Conservation (phyloP, 352 stramenopile species). For the Hyphochytrium catenoides region DNA sequence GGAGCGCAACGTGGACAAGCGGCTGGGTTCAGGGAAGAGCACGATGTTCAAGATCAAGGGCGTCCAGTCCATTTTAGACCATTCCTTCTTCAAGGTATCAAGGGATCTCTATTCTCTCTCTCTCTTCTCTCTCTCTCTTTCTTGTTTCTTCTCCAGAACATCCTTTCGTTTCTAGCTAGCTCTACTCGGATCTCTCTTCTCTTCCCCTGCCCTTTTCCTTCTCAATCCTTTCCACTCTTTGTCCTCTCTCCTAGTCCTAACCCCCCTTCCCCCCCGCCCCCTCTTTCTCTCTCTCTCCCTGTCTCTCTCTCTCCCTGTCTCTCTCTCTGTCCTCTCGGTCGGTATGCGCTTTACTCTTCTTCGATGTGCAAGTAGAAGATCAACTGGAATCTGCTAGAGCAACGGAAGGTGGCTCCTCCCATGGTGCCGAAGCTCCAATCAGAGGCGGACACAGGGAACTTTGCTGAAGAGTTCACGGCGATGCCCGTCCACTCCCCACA, state of each 20-base stretch:
- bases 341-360: not conserved
- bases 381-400: constrained; percentile 76
- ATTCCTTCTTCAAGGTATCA: constrained; percentile 81
- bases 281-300: too few relatives aligned
- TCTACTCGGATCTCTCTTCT: too few relatives aligned
- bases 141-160: too few relatives aligned
- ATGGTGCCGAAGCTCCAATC: constrained; percentile 61
- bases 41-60: constrained; percentile 96
- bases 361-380: constrained; percentile 20
- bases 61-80: constrained; percentile 82
- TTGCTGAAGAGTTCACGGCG: constrained; percentile 71
- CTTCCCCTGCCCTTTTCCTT: not conserved
- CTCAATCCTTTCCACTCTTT: not conserved
- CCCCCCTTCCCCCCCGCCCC: too few relatives aligned
- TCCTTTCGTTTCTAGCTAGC: too few relatives aligned
- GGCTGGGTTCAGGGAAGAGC: constrained; percentile 72
- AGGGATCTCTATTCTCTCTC: too few relatives aligned
- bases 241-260: not conserved
- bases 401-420: constrained; percentile 66
- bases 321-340: not conserved
- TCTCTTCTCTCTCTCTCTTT: too few relatives aligned
- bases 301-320: too few relatives aligned
- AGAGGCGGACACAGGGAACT: constrained; percentile 73
- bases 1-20: constrained; percentile 81
- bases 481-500: too few relatives aligned